A percentile compares a stretch with the other conserved stretches of the same genome.
phyloP scores from a whole-genome alignment of 352 stramenopile genomes.

The Phytophthora fragariae region DNA sequence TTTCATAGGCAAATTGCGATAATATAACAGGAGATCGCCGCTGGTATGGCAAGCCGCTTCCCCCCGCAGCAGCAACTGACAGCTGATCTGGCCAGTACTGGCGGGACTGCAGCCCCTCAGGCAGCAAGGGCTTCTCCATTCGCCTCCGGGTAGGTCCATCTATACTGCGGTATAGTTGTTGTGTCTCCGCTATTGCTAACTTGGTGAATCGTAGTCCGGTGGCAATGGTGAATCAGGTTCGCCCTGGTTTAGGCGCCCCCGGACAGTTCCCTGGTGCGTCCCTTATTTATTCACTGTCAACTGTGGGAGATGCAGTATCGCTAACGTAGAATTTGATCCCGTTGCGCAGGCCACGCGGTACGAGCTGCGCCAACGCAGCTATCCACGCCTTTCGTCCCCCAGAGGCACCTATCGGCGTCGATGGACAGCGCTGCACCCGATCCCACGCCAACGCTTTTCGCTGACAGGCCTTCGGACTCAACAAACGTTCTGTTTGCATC shows the following conservation, averaged over 20 bases:
- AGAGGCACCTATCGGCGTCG: constrained; percentile 45
- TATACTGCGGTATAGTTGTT: background rate
- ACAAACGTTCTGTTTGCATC: constrained; percentile 31
- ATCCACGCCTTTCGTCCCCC: constrained; percentile 60
- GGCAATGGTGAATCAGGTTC: constrained; percentile 51
- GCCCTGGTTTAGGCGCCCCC: constrained; percentile 28
- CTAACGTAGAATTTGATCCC: constrained; percentile 4
- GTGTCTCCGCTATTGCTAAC: constrained; percentile 7
- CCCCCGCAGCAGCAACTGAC: constrained; percentile 21
- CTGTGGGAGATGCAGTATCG: background rate
- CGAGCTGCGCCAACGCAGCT: constrained; percentile 62
- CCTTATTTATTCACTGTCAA: background rate
- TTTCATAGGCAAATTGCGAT: too few species aligned
- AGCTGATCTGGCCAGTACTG: constrained; percentile 10
- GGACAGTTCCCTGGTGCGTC: constrained; percentile 37
- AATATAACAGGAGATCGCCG: background rate
- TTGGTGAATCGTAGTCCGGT: constrained; percentile 35
- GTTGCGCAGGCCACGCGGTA: constrained; percentile 43
- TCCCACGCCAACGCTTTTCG: constrained; percentile 19
- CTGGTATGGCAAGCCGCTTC: constrained; percentile 28
- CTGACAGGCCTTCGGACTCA: constrained; percentile 2
- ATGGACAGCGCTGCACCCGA: constrained; percentile 20
- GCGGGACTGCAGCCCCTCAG: background rate
- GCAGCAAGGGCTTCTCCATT: constrained; percentile 35
- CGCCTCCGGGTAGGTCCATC: constrained; percentile 30